A percentile compares a stretch with the other conserved stretches of the same genome.
These are phyloP conservation scores for Austroboletus eburneus DNA, from an alignment of 768 basidiomycete genomes.

Conservation along the genomic window DNA sequence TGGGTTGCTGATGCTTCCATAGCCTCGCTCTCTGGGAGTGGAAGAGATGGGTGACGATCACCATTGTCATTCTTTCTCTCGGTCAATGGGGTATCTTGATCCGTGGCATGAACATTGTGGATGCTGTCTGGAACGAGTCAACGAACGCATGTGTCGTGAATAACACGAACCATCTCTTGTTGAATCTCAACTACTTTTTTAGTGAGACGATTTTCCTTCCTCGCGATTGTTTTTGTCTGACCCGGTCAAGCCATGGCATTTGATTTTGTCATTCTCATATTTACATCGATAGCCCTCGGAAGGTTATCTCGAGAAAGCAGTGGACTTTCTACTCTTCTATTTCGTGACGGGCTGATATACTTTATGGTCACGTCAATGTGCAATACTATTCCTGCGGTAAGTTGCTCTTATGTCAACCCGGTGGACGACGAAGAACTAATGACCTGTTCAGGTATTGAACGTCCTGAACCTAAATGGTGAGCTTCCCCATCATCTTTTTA, in stretches of 20 bases:
- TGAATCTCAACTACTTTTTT: slow-evolving; percentile 66
- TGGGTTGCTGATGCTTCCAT: slow-evolving; percentile 18
- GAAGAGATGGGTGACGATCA: slow-evolving; percentile 42
- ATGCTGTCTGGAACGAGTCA: slow-evolving; percentile 48
- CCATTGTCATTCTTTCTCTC: slow-evolving; percentile 51
- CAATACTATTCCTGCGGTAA: slow-evolving; percentile 65
- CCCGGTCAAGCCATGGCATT: slow-evolving; percentile 57
- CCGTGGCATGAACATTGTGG: slow-evolving; percentile 64
- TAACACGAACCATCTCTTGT: slow-evolving; percentile 49
- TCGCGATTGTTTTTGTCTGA: neutral
- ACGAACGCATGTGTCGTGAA: slow-evolving; percentile 45
- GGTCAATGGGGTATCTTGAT: slow-evolving; percentile 66
- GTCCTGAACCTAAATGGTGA: slow-evolving; percentile 25
- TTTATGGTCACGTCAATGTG: slow-evolving; percentile 62
- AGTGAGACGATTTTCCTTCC: slow-evolving; percentile 52
- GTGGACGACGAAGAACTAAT: neutral
- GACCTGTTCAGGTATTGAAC: slow-evolving; percentile 19
- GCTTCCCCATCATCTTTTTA: neutral
- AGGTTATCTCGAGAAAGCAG: slow-evolving; percentile 46
- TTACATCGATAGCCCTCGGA: slow-evolving; percentile 52
- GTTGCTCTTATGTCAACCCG: slow-evolving; percentile 17
- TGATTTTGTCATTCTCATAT: slow-evolving; percentile 55
- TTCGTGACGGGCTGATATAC: slow-evolving; percentile 70
- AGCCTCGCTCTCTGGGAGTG: slow-evolving; percentile 74
- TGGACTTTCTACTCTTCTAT: slow-evolving; percentile 64